Conservation (phyloP, 441 rosid species). For the Pelargonium fulgidum region DNA sequence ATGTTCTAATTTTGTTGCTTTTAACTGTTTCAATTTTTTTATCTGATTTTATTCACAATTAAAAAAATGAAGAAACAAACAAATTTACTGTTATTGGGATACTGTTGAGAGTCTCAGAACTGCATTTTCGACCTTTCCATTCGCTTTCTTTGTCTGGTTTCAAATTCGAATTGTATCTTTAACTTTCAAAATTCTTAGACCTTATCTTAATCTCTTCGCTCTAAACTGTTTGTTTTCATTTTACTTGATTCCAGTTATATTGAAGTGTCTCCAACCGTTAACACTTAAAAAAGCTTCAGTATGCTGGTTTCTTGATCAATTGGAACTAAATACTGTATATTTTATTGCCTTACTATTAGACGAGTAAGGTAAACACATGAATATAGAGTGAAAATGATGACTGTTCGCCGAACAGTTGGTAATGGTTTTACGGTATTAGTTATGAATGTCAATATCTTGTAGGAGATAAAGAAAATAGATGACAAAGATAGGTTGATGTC, state of each 20-base stretch:
- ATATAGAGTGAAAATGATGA: not conserved
- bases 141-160: not conserved
- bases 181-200: not conserved
- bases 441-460: not conserved
- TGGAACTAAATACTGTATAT: not conserved
- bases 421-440: not conserved
- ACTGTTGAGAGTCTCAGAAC: too few species aligned
- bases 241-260: not conserved
- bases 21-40: not conserved
- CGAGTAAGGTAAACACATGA: too few species aligned
- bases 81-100: not conserved
- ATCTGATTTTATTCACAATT: not conserved
- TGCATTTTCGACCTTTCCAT: not conserved
- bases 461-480: too few species aligned
- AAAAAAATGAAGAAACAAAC: not conserved
- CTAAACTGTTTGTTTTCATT: too few species aligned
- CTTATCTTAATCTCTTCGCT: not conserved
- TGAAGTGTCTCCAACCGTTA: not conserved
- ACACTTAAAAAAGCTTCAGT: not conserved
- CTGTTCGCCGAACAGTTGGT: too few species aligned
- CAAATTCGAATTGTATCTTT: not conserved
- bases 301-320: too few species aligned
- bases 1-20: conserved; percentile 1
- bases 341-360: not conserved
- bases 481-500: too few species aligned